Evolutionary conservation across 2,329 filamentous ascomycete genomes (phyloP).

Genomic region (Verticillium zaregamsianum): DNA sequence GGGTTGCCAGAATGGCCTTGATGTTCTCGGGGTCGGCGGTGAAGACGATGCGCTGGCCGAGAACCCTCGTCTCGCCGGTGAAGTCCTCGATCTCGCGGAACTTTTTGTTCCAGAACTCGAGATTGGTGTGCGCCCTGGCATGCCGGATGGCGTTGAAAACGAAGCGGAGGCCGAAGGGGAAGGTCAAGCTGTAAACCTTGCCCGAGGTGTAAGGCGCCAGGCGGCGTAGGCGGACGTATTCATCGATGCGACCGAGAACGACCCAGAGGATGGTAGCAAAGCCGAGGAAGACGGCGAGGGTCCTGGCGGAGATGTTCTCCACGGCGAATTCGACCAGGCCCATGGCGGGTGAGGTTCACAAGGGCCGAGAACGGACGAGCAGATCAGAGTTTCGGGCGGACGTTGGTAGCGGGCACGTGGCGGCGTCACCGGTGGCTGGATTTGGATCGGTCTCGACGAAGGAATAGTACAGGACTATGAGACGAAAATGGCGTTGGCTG

Average conservation of each 20-base stretch:
- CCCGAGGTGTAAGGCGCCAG: slow-evolving; percentile 37
- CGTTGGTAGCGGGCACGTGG: neutral
- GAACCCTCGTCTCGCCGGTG: slow-evolving; percentile 56
- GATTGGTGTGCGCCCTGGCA: slow-evolving; percentile 48
- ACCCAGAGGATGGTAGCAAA: slow-evolving; percentile 32
- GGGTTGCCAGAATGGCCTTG: slow-evolving; percentile 83
- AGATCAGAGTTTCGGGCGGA: neutral
- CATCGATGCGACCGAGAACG: slow-evolving; percentile 31
- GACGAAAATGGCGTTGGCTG: neutral
- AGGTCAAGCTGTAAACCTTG: slow-evolving; percentile 18
- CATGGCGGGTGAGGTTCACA: slow-evolving; percentile 26
- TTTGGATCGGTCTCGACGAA: neutral
- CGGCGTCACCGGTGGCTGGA: neutral
- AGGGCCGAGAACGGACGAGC: neutral
- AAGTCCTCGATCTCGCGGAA: slow-evolving; percentile 42
- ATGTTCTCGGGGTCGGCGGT: slow-evolving; percentile 86
- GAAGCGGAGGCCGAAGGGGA: slow-evolving; percentile 60
- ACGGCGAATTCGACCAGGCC: slow-evolving; percentile 46
- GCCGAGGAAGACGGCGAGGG: slow-evolving; percentile 30
- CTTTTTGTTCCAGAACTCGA: slow-evolving; percentile 56
- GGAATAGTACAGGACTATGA: neutral
- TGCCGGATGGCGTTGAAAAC: slow-evolving; percentile 52
- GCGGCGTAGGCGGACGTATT: slow-evolving; percentile 38
- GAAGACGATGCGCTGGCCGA: slow-evolving; percentile 60
- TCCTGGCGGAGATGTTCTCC: slow-evolving; percentile 37